A percentile compares a stretch with the other conserved stretches of the same genome.
phyloP scores from a whole-genome alignment of 139 green algal genomes.

The Mychonastes homosphaera region DNA sequence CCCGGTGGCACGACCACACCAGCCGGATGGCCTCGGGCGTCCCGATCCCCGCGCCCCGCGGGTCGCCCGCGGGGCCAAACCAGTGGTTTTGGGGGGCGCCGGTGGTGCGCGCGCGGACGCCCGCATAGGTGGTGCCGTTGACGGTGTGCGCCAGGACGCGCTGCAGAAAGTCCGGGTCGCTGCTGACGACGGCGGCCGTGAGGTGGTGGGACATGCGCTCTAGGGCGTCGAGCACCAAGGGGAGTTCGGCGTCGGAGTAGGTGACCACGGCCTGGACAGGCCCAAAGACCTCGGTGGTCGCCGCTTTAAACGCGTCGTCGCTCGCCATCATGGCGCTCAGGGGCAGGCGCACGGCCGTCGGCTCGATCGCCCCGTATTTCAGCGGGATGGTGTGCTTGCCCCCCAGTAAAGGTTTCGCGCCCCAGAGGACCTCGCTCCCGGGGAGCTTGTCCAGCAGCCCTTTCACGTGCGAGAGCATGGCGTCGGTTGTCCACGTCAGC shows the following conservation, averaged over 20 bases:
- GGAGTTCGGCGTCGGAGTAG: conserved; percentile 50
- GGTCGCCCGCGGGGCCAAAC: conserved; percentile 92
- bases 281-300: conserved; percentile 93
- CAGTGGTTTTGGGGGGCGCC: conserved; percentile 97
- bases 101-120: conserved; percentile 79
- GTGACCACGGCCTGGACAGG: conserved; percentile 71
- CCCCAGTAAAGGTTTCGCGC: conserved; percentile 61
- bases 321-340: conserved; percentile 57
- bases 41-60: conserved; percentile 86
- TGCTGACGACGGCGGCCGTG: conserved; percentile 77
- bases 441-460: conserved; percentile 73
- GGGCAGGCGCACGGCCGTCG: conserved; percentile 89
- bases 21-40: conserved; percentile 90
- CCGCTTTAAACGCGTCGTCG: conserved; percentile 49
- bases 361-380: conserved; percentile 85
- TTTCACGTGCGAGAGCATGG: conserved; percentile 68
- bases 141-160: conserved; percentile 83
- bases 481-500: conserved; percentile 76
- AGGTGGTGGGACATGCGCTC: conserved; percentile 89
- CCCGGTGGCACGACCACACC: conserved; percentile 92
- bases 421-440: conserved; percentile 59
- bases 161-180: conserved; percentile 50
- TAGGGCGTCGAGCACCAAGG: conserved; percentile 64
- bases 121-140: conserved; percentile 96
- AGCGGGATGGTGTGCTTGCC: conserved; percentile 87